Conservation (phyloP, 371 early-diverging fungal species). For the Mucor sp. region DNA sequence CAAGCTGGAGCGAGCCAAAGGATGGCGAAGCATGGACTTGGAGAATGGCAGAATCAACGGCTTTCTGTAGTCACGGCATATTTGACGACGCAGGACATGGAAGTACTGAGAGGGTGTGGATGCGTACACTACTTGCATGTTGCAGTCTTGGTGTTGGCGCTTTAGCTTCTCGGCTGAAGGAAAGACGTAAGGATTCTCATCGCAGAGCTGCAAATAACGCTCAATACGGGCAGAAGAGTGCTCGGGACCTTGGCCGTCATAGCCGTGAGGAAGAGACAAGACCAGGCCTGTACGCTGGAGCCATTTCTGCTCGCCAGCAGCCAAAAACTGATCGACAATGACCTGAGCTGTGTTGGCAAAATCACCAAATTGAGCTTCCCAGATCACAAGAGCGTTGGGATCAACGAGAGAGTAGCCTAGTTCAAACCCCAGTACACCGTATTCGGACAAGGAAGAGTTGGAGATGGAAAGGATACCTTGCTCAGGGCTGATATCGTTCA, state of each 20-base stretch:
- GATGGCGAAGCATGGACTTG: conserved; percentile 93
- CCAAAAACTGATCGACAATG: conserved; percentile 96
- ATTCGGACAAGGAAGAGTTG: conserved; percentile 96
- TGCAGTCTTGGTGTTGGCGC: conserved; percentile 95
- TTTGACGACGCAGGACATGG: conserved; percentile 94
- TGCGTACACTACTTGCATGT: conserved; percentile 97
- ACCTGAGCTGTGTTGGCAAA: conserved; percentile 96
- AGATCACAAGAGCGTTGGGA: conserved; percentile 90
- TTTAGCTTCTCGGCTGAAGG: conserved; percentile 78
- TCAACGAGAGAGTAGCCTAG: conserved; percentile 93
- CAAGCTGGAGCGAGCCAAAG: conserved; percentile 82
- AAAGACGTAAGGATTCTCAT: conserved; percentile 89
- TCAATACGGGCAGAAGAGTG: conserved; percentile 96
- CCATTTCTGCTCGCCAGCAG: conserved; percentile 97
- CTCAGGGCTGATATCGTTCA: conserved; percentile 80
- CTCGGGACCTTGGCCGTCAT: conserved; percentile 98
- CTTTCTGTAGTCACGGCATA: conserved; percentile 96
- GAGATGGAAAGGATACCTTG: conserved; percentile 89
- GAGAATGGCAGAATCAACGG: conserved; percentile 89
- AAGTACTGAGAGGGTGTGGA: conserved; percentile 96
- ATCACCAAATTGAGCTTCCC: conserved; percentile 99
- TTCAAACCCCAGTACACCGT: conserved; percentile 95
- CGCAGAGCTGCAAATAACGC: conserved; percentile 92
- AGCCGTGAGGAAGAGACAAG: conserved; percentile 95
- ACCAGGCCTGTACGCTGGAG: conserved; percentile 91